phyloP scores from a whole-genome alignment of 2,329 filamentous ascomycete genomes.

The Claviceps sp. region DNA sequence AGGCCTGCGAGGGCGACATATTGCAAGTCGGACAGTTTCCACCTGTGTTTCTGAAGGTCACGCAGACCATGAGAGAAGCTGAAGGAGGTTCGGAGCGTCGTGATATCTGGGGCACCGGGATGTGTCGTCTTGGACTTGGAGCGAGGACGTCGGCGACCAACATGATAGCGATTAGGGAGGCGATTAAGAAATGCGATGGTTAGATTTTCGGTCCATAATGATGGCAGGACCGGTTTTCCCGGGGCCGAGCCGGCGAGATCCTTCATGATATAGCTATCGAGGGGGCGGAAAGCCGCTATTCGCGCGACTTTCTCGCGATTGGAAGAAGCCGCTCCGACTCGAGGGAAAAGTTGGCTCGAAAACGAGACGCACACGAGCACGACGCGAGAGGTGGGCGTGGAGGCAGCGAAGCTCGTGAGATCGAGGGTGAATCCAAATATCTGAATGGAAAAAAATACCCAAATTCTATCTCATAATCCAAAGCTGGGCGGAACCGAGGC shows the following conservation, averaged over 20 bases:
- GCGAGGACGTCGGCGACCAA: constrained; percentile 23
- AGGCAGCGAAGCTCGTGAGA: not conserved
- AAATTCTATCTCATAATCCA: constrained; percentile 24
- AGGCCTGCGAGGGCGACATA: constrained; percentile 64
- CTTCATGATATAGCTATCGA: constrained; percentile 19
- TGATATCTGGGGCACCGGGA: constrained; percentile 44
- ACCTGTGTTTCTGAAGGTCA: constrained; percentile 62
- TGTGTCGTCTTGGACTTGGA: constrained; percentile 24
- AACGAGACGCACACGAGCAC: constrained; percentile 2
- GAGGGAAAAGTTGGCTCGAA: not conserved
- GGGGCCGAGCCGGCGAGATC: constrained; percentile 23
- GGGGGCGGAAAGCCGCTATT: constrained; percentile 6
- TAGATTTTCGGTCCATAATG: constrained; percentile 26
- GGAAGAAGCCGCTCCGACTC: constrained; percentile 5
- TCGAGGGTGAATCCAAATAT: constrained; percentile 13
- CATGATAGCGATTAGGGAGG: constrained; percentile 26
- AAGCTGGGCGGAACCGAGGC: constrained; percentile 8
- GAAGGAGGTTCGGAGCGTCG: constrained; percentile 68
- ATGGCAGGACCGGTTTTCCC: constrained; percentile 28
- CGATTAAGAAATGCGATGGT: constrained; percentile 30
- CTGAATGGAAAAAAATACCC: constrained; percentile 15
- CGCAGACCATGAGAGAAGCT: constrained; percentile 66
- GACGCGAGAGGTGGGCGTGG: not conserved
- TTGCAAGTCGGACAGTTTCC: constrained; percentile 73
- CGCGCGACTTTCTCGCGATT: constrained; percentile 2